Evolutionary conservation across 768 basidiomycete genomes (phyloP).

Genomic region (Mycena indigotica): DNA sequence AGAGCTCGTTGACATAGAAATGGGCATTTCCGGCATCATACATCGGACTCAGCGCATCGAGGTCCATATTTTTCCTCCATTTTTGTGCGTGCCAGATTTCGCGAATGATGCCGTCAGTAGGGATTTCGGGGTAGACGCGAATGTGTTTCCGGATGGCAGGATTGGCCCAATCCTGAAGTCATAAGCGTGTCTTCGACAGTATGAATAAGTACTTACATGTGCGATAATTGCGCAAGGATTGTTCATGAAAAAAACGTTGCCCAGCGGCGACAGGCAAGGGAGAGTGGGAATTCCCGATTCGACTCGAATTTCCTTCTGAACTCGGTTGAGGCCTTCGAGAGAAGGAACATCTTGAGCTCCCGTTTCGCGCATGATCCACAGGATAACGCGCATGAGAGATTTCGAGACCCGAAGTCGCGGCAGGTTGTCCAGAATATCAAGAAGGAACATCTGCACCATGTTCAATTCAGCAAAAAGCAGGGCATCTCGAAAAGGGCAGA

Average conservation of each 20-base stretch:
- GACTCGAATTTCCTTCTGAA: too few species aligned
- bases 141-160: constrained; percentile 26
- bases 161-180: constrained; percentile 33
- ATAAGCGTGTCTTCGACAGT: background rate
- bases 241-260: constrained; percentile 15
- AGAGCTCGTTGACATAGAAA: too few species aligned
- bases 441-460: constrained; percentile 12
- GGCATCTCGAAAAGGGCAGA: background rate
- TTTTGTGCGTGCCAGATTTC: too few species aligned
- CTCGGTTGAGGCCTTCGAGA: too few species aligned
- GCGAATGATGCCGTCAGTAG: too few species aligned
- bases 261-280: too few species aligned
- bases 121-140: too few species aligned
- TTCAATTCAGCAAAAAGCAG: background rate
- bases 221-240: constrained; percentile 1
- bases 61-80: too few species aligned
- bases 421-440: constrained; percentile 14
- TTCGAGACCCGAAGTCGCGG: constrained; percentile 8
- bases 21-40: too few species aligned
- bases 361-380: constrained; percentile 8
- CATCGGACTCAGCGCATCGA: constrained; percentile 11
- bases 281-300: constrained; percentile 3
- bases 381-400: constrained; percentile 6
- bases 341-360: too few species aligned
- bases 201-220: constrained; percentile 5